phyloP scores from a whole-genome alignment of 148 eudicot species.

The Fagopyrum homotropicum region DNA sequence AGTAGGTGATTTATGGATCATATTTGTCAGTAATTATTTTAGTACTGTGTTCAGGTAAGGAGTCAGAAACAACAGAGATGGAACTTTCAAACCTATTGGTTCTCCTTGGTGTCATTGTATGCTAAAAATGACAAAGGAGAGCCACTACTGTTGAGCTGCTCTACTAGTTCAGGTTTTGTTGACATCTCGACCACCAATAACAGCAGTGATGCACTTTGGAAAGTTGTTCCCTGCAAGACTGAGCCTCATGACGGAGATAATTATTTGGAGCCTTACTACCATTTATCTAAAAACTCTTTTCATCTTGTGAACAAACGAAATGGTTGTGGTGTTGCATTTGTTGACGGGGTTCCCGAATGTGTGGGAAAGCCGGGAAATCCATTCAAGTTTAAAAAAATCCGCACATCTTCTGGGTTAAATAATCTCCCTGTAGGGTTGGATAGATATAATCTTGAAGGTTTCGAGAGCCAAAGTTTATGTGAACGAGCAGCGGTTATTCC shows the following conservation, averaged over 20 bases:
- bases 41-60: conserved; percentile 49
- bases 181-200: conserved; percentile 59
- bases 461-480: conserved; percentile 21
- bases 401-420: conserved; percentile 27
- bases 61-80: conserved; percentile 67
- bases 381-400: conserved; percentile 78
- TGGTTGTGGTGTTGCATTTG: conserved; percentile 62
- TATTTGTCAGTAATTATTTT: not conserved
- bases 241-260: conserved; percentile 50
- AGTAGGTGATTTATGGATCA: not conserved
- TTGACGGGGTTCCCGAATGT: conserved; percentile 78
- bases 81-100: conserved; percentile 45
- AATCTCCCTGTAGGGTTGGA: conserved; percentile 20
- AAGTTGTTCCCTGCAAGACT: conserved; percentile 34
- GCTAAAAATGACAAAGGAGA: conserved; percentile 76
- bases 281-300: conserved; percentile 42
- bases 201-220: conserved; percentile 68
- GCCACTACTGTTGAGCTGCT: conserved; percentile 55
- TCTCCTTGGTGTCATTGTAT: conserved; percentile 68
- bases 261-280: conserved; percentile 39
- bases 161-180: conserved; percentile 64
- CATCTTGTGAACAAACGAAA: conserved; percentile 79
- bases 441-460: conserved; percentile 18
- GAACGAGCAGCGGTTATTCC: conserved; percentile 27
- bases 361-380: conserved; percentile 79